phyloP scores from a whole-genome alignment of 305 asterid species.

The Rubia tinctorum region DNA sequence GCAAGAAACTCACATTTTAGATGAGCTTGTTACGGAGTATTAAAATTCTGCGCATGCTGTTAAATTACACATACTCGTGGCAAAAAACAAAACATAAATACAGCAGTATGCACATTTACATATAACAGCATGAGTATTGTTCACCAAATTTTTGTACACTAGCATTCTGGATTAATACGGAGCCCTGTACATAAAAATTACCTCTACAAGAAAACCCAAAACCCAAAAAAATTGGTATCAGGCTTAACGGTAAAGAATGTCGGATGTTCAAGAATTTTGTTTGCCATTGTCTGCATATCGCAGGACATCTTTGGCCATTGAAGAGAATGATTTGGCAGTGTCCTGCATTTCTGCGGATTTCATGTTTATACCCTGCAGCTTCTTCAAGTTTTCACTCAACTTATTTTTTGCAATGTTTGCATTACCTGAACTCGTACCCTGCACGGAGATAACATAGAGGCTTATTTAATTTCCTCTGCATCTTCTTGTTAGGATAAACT shows the following conservation, averaged over 20 bases:
- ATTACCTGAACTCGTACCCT: constrained; percentile 60
- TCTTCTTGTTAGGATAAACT: not conserved
- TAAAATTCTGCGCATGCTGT: not conserved
- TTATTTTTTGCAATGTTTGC: constrained; percentile 61
- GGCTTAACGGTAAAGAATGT: not conserved
- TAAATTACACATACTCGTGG: not conserved
- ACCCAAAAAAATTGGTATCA: not conserved
- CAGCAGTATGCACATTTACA: not conserved
- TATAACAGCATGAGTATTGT: not conserved
- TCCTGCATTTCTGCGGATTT: constrained; percentile 88
- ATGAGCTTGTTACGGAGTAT: not conserved
- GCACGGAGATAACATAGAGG: constrained; percentile 23
- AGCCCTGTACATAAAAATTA: not conserved
- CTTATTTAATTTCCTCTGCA: no score
- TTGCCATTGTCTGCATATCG: constrained; percentile 59
- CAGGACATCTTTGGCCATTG: constrained; percentile 77
- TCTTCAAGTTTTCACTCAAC: constrained; percentile 74
- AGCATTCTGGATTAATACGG: not conserved
- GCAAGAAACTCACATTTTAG: not conserved
- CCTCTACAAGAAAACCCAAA: not conserved
- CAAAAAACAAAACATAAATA: not conserved
- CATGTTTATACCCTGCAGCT: constrained; percentile 65
- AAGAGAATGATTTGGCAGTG: constrained; percentile 71
- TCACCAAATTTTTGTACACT: not conserved
- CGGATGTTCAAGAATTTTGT: not conserved